phyloP scores from a whole-genome alignment of 805 yeast species.

The Pichia thaimueangensis region DNA sequence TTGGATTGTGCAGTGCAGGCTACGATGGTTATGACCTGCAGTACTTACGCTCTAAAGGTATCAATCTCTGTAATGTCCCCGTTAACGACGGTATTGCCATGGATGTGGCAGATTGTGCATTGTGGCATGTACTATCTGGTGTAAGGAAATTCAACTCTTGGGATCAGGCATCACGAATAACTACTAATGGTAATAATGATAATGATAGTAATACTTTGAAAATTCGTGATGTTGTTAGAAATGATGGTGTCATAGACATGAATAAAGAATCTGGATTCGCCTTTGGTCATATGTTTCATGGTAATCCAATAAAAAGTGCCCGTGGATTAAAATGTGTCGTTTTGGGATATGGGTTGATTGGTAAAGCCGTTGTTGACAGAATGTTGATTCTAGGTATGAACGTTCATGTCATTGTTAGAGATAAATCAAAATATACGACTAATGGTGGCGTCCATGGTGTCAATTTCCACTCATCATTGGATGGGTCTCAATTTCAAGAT shows the following conservation, averaged over 20 bases:
- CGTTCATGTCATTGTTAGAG: slow-evolving; percentile 54
- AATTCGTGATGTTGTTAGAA: slow-evolving; percentile 32
- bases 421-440: slow-evolving; percentile 28
- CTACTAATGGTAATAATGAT: slow-evolving; percentile 17
- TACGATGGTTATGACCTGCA: slow-evolving; percentile 38
- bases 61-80: slow-evolving; percentile 57
- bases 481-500: background rate
- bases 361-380: slow-evolving; percentile 54
- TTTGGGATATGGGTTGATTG: slow-evolving; percentile 74
- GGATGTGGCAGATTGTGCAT: slow-evolving; percentile 69
- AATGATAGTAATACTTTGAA: slow-evolving; percentile 29
- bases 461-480: background rate
- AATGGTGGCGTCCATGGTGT: background rate
- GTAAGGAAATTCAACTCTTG: slow-evolving; percentile 52
- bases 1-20: slow-evolving; percentile 53
- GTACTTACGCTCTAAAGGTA: slow-evolving; percentile 31
- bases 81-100: slow-evolving; percentile 42
- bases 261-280: slow-evolving; percentile 10
- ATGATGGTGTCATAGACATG: slow-evolving; percentile 10
- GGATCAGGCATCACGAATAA: slow-evolving; percentile 32
- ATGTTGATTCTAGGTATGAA: slow-evolving; percentile 57
- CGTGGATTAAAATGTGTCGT: slow-evolving; percentile 51
- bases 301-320: slow-evolving; percentile 7
- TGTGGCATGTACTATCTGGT: slow-evolving; percentile 49
- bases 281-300: slow-evolving; percentile 16